Base-by-base conservation (phyloP, 345 rosid species). In the Noccaea caerulescens region DNA sequence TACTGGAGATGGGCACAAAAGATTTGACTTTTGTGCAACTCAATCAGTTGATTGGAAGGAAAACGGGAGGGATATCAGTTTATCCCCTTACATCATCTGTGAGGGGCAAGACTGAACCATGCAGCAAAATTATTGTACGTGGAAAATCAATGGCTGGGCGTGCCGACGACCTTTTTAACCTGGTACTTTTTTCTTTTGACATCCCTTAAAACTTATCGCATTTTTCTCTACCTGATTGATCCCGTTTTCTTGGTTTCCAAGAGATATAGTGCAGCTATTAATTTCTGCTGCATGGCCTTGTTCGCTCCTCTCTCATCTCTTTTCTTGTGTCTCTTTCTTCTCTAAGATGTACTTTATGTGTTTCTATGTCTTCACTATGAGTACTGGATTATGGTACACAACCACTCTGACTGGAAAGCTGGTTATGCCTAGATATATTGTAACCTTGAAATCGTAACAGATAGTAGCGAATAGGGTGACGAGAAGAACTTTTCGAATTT, bases 81-180 rank as follows among this genome's bases (percentile, higher is more conserved):
- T 94, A 86, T 80, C 98, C 98, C 57, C 85, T 89, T 72, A 88
- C 92, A 68, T 94, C 98, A 75, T 88, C 99, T 23, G 61, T 94
- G 42, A 79, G 84, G 39, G 98, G 93, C 30, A 85, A 76, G 73
- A 82, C 80, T 63, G 96, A 89, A 68, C 99, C 92, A 34, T 86
- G 86, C 62, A 88, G 92, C 79, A 90, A 84, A 78, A 72, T 94
- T 59, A 81, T 94, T 72, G 96, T 90, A 45, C 90, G 93, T 70
- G 99, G 99, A 72, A 94, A 94, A 80, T 86, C 99, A 41, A 94
- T 94, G 99, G 89, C 90, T 64, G 99, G 86, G 61, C 83, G 86
- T 8, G 87, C 93, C 13, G 98, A 89, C 2, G 99, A 94, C 83
- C 86, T 91, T 32, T 94, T 89, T 69, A 81, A 87, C 81, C 86